phyloP scores from a whole-genome alignment of 1,284 basidiomycete species.

The Trametes hirsuta region DNA sequence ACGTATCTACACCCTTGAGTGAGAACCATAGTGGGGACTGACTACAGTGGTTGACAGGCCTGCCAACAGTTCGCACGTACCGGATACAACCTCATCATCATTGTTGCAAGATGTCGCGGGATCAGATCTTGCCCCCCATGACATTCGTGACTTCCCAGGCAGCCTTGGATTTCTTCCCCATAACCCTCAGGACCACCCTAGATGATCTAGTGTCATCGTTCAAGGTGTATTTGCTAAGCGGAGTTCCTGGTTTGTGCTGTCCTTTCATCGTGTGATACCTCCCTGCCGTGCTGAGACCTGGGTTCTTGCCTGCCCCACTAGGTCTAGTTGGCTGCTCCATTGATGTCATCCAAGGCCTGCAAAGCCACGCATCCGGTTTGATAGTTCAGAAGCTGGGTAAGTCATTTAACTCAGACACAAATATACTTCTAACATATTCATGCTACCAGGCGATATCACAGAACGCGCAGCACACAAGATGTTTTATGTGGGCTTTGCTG shows the following conservation, averaged over 20 bases:
- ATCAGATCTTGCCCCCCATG: slow-evolving; percentile 4
- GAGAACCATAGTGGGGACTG: too few relatives aligned
- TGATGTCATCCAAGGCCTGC: slow-evolving; percentile 7
- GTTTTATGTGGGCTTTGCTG: too few relatives aligned
- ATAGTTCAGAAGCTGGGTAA: slow-evolving; percentile 20
- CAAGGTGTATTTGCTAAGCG: neutral
- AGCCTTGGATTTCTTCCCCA: slow-evolving; percentile 13
- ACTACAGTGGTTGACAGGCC: too few relatives aligned
- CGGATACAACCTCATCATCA: slow-evolving; percentile 13
- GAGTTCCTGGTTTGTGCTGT: neutral
- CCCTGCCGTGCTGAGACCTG: neutral
- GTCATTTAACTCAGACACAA: neutral
- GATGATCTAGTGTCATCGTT: neutral
- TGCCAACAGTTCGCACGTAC: slow-evolving; percentile 13
- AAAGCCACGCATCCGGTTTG: slow-evolving; percentile 1
- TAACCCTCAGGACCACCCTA: neutral
- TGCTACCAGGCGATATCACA: slow-evolving; percentile 1
- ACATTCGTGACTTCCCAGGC: slow-evolving; percentile 6
- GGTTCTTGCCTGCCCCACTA: neutral
- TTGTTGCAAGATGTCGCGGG: neutral
- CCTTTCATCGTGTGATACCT: neutral
- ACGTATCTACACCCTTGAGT: neutral
- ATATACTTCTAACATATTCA: neutral
- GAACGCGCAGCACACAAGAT: neutral
- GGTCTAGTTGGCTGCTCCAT: neutral